Percentiles rank a stretch among this genome's conserved stretches.
Conservation (phyloP, 345 rosid genomes). For the Microcos paniculata region DNA sequence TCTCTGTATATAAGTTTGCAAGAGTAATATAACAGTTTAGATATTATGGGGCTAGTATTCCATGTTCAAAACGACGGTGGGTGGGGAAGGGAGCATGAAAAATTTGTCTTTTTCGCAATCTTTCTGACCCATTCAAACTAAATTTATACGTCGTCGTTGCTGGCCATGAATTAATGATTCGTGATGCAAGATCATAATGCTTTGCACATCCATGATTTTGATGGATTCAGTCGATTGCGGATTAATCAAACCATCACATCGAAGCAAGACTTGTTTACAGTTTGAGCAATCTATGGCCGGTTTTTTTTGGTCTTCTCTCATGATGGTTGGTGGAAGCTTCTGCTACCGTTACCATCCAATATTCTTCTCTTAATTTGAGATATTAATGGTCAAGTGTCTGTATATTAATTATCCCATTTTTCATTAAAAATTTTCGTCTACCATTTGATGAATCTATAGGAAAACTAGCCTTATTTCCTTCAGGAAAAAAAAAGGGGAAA, state of each 20-base stretch:
- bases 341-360: neutral
- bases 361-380: no score
- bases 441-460: no score
- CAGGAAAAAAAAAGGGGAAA: no score
- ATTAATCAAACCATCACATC: slow-evolving; percentile 2
- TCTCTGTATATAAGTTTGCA: neutral
- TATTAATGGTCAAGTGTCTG: no score
- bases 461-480: no score
- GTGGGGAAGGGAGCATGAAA: neutral
- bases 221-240: neutral
- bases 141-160: neutral
- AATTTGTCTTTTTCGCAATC: neutral
- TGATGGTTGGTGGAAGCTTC: neutral
- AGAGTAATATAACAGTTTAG: neutral
- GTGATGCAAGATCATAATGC: neutral
- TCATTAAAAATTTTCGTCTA: no score
- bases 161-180: neutral
- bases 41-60: neutral
- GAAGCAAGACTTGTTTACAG: neutral
- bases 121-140: neutral
- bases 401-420: no score
- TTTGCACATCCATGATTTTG: neutral
- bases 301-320: neutral
- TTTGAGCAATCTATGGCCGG: neutral
- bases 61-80: neutral